Evolutionary conservation across 2,329 filamentous ascomycete genomes (phyloP).

Genomic region (Aspergillus neoniger): DNA sequence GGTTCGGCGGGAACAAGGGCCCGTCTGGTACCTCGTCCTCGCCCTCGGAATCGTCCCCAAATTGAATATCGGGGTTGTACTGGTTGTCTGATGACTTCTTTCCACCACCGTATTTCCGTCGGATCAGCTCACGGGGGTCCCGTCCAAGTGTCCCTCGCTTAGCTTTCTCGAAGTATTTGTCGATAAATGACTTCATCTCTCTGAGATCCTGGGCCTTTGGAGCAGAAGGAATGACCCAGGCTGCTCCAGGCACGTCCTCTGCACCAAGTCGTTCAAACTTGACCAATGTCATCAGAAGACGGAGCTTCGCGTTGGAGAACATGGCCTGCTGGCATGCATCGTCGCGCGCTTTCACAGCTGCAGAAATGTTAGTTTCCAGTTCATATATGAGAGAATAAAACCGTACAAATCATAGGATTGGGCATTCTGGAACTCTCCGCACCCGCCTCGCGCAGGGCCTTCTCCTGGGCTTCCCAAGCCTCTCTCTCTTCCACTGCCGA

Average conservation of each 20-base stretch:
- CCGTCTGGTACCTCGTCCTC: conserved; percentile 60
- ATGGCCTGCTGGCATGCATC: conserved; percentile 70
- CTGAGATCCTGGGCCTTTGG: conserved; percentile 66
- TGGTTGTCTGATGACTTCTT: conserved; percentile 31
- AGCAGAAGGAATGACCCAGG: conserved; percentile 73
- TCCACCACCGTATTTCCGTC: conserved; percentile 58
- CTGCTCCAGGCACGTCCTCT: conserved; percentile 73
- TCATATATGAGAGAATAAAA: neutral
- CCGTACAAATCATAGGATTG: conserved; percentile 51
- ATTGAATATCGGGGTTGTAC: conserved; percentile 55
- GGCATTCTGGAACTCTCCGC: conserved; percentile 28
- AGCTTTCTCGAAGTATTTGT: conserved; percentile 75
- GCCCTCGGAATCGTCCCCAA: conserved; percentile 70
- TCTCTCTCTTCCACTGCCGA: conserved; percentile 71
- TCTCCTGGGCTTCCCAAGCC: conserved; percentile 73
- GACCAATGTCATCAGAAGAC: conserved; percentile 76
- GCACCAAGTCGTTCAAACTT: conserved; percentile 66
- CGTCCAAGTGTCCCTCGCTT: conserved; percentile 74
- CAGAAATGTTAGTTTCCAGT: neutral
- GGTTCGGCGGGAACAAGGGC: conserved; percentile 65
- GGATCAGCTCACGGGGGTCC: conserved; percentile 75
- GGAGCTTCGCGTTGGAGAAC: conserved; percentile 86
- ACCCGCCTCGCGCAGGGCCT: conserved; percentile 55
- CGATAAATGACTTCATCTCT: conserved; percentile 70
- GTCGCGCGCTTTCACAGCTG: conserved; percentile 65